Evolutionary conservation across 805 yeast genomes (phyloP).

Genomic region (Torulaspora indica): DNA sequence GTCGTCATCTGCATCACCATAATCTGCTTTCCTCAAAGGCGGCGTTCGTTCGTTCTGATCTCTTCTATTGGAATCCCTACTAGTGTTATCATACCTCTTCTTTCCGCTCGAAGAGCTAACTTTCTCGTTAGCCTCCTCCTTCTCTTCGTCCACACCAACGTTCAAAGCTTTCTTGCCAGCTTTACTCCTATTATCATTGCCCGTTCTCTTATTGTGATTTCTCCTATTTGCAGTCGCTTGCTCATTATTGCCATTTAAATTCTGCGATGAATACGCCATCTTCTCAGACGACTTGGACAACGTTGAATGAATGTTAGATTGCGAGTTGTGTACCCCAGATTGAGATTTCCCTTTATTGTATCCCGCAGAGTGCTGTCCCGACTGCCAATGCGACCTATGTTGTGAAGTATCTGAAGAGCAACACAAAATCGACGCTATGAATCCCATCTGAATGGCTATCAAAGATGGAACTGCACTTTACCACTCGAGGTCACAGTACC

Average conservation of each 20-base stretch:
- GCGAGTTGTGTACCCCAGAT: slow-evolving; percentile 5
- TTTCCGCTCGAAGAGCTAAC: not conserved
- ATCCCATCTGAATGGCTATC: slow-evolving; percentile 32
- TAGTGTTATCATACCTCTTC: slow-evolving; percentile 6
- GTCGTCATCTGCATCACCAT: slow-evolving; percentile 9
- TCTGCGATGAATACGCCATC: slow-evolving; percentile 7
- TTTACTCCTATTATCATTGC: not conserved
- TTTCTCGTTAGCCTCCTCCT: not conserved
- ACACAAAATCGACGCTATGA: slow-evolving; percentile 31
- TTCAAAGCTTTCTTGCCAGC: not conserved
- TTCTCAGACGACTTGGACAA: slow-evolving; percentile 20
- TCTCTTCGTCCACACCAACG: not conserved
- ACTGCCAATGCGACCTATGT: slow-evolving; percentile 16
- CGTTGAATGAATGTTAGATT: slow-evolving; percentile 13
- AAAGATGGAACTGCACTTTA: not conserved
- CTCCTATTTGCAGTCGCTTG: not conserved
- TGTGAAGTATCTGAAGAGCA: slow-evolving; percentile 19
- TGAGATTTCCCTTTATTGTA: slow-evolving; percentile 7
- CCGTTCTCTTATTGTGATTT: not conserved
- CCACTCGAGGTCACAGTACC: not conserved
- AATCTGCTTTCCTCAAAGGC: slow-evolving; percentile 10
- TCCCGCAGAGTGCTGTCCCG: slow-evolving; percentile 8
- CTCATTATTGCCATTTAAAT: not conserved
- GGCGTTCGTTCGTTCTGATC: slow-evolving; percentile 4
- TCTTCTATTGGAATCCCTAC: slow-evolving; percentile 2